A percentile compares a stretch with the other conserved stretches of the same genome.
Evolutionary conservation across 306 rosid genomes (phyloP).

Genomic region (Rosa multiflora): DNA sequence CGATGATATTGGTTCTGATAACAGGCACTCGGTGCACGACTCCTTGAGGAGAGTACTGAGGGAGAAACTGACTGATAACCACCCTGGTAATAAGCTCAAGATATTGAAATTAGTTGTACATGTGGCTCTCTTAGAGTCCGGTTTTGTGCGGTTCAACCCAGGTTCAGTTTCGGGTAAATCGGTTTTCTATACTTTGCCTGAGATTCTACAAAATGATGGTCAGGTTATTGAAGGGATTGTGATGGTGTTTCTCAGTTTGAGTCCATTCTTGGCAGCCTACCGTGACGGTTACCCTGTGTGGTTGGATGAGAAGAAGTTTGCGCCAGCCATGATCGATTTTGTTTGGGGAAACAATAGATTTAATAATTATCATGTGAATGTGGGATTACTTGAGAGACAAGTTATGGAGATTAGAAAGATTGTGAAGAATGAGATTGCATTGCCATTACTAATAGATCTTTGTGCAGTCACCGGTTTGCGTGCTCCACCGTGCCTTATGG

Average conservation of each 20-base stretch:
- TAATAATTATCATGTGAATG: not conserved
- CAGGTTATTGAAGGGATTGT: constrained; percentile 25
- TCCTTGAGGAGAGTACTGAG: constrained; percentile 40
- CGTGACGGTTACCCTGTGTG: constrained; percentile 40
- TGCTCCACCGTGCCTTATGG: constrained; percentile 65
- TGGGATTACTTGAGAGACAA: constrained; percentile 23
- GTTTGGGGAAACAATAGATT: constrained; percentile 28
- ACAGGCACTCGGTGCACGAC: constrained; percentile 34
- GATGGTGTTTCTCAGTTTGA: constrained; percentile 57
- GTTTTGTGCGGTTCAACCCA: constrained; percentile 47
- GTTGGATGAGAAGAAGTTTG: constrained; percentile 49
- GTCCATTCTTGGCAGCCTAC: constrained; percentile 42
- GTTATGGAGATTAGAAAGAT: constrained; percentile 53
- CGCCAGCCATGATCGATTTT: constrained; percentile 25
- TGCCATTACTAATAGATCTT: constrained; percentile 72
- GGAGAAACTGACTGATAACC: constrained; percentile 34
- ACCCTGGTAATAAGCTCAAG: constrained; percentile 34
- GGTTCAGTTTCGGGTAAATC: constrained; percentile 31
- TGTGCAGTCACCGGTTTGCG: constrained; percentile 57
- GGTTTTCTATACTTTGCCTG: constrained; percentile 55
- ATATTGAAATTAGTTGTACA: constrained; percentile 52
- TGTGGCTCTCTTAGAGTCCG: constrained; percentile 68
- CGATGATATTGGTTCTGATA: constrained; percentile 35
- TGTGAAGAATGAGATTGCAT: constrained; percentile 65
- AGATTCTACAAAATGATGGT: constrained; percentile 32